Percentiles rank a stretch among this genome's conserved stretches.
Conservation (phyloP, 2,329 filamentous ascomycete genomes). For the Aureobasidium sp. region DNA sequence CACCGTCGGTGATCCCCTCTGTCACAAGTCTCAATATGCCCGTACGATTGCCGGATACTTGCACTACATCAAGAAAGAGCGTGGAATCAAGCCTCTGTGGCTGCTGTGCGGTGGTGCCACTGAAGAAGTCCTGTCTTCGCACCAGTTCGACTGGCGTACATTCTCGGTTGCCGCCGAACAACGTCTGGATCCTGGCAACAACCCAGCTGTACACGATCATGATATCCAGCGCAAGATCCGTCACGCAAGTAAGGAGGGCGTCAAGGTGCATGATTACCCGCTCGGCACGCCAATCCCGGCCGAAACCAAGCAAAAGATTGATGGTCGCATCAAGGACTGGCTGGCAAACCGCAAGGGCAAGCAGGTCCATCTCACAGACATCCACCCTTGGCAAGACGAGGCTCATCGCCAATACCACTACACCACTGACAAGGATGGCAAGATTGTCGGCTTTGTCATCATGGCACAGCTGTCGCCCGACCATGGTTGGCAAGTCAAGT, state of each 20-base stretch:
- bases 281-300: slow-evolving; percentile 57
- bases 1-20: slow-evolving; percentile 80
- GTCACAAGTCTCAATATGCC: slow-evolving; percentile 68
- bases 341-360: slow-evolving; percentile 70
- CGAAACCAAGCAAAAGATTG: slow-evolving; percentile 61
- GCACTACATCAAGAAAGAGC: slow-evolving; percentile 64
- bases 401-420: slow-evolving; percentile 82
- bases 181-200: slow-evolving; percentile 68
- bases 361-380: slow-evolving; percentile 85
- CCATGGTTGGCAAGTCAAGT: slow-evolving; percentile 91
- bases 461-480: slow-evolving; percentile 72
- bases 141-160: slow-evolving; percentile 75
- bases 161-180: slow-evolving; percentile 85
- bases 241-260: slow-evolving; percentile 72
- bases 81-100: slow-evolving; percentile 74
- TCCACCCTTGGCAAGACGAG: slow-evolving; percentile 79
- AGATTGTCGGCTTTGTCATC: slow-evolving; percentile 70
- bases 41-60: slow-evolving; percentile 69
- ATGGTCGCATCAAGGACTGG: slow-evolving; percentile 73
- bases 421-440: slow-evolving; percentile 64
- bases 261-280: slow-evolving; percentile 69
- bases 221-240: slow-evolving; percentile 69
- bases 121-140: slow-evolving; percentile 68
- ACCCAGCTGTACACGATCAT: slow-evolving; percentile 57
- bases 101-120: slow-evolving; percentile 73